Percentiles rank a stretch among this genome's conserved stretches.
phyloP scores from a whole-genome alignment of 2,329 filamentous ascomycete species.

The Drechslerella dactyloides region DNA sequence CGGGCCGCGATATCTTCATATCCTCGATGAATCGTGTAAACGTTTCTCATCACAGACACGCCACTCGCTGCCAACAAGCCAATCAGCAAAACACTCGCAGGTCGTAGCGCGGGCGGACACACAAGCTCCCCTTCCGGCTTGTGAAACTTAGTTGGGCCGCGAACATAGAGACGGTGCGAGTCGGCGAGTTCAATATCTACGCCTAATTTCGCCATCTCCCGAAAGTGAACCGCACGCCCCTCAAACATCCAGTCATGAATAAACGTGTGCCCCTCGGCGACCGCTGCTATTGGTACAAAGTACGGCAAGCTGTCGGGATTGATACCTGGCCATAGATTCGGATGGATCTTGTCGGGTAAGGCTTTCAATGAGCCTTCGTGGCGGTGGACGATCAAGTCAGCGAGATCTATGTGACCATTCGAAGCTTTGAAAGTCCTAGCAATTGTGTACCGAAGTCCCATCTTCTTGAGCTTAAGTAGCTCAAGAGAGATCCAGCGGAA shows the following conservation, averaged over 20 bases:
- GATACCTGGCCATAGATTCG: constrained; percentile 23
- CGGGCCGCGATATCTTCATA: constrained; percentile 27
- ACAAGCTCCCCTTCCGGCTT: constrained; percentile 5
- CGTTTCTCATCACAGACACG: constrained; percentile 8
- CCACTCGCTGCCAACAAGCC: constrained; percentile 26
- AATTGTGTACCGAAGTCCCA: constrained; percentile 13
- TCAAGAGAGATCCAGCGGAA: constrained; percentile 34
- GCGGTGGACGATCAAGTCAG: constrained; percentile 15
- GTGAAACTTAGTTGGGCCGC: constrained; percentile 10
- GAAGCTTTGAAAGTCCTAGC: constrained; percentile 13
- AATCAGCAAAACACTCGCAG: constrained; percentile 21
- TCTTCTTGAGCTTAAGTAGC: constrained; percentile 26
- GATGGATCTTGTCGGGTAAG: constrained; percentile 22
- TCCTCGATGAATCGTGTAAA: constrained; percentile 25
- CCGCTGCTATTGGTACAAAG: constrained; percentile 28
- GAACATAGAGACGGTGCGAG: constrained; percentile 16
- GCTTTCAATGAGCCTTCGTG: constrained; percentile 14
- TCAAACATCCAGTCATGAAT: constrained; percentile 36
- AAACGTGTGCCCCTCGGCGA: constrained; percentile 14
- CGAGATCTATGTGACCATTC: constrained; percentile 18
- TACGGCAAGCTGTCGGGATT: constrained; percentile 28
- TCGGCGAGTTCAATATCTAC: constrained; percentile 16
- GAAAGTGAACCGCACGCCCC: constrained; percentile 14
- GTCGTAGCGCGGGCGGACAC: constrained; percentile 27
- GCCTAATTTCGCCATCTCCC: constrained; percentile 14